Conservation (phyloP, 192 early-diverging fungal species). For the Oehlia diaphana region DNA sequence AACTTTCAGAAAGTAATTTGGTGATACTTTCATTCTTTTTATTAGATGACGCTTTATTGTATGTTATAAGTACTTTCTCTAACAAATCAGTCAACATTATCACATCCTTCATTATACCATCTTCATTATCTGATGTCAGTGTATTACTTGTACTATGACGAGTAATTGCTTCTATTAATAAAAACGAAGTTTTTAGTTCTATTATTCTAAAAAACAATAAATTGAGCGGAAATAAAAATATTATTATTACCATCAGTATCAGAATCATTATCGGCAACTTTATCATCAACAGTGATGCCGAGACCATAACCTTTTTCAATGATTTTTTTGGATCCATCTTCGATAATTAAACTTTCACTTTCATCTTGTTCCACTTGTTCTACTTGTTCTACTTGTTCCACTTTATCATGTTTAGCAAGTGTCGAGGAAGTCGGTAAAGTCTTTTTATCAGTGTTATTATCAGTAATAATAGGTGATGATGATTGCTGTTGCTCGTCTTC, state of each 20-base stretch:
- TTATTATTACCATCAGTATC: background rate
- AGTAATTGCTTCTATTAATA: background rate
- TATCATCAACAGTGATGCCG: background rate
- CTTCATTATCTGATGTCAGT: conserved; percentile 12
- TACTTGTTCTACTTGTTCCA: background rate
- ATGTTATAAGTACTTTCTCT: conserved; percentile 19
- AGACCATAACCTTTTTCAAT: background rate
- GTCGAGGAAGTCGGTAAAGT: background rate
- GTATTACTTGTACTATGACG: background rate
- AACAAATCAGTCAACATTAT: background rate
- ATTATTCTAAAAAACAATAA: background rate
- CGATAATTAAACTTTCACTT: background rate
- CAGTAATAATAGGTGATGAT: background rate
- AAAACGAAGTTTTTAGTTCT: background rate
- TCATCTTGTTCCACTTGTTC: background rate
- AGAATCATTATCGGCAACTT: background rate
- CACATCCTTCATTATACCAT: conserved; percentile 18
- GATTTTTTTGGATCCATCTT: background rate
- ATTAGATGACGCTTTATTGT: conserved; percentile 13
- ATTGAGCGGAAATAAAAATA: background rate
- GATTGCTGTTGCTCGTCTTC: background rate
- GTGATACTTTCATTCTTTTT: conserved; percentile 23
- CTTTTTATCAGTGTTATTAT: background rate
- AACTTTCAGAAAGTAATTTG: conserved; percentile 27
- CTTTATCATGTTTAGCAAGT: background rate